Percentiles rank a stretch among this genome's conserved stretches.
These are phyloP conservation scores for Cryphonectria parasitica DNA, from an alignment of 2,329 filamentous ascomycete genomes.

Conservation along the genomic window DNA sequence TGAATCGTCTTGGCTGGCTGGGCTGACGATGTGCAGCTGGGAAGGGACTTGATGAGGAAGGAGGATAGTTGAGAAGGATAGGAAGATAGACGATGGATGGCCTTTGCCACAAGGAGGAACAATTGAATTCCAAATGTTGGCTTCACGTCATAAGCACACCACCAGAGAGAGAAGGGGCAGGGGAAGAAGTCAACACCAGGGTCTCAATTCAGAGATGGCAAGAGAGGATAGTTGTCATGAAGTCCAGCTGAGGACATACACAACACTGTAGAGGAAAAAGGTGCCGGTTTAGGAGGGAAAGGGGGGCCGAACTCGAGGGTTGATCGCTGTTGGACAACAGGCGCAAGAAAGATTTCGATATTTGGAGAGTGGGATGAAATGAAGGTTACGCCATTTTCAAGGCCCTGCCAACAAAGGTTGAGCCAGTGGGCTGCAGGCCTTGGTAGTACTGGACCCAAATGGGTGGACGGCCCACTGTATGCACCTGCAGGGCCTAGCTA, in stretches of 20 bases:
- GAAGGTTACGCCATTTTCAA: constrained; percentile 10
- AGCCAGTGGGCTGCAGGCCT: background rate
- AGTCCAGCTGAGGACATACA: background rate
- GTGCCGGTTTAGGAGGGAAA: constrained; percentile 1
- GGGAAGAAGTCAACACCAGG: background rate
- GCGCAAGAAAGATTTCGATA: background rate
- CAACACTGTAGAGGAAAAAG: background rate
- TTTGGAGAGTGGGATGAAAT: background rate
- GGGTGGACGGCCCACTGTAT: background rate
- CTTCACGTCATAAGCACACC: constrained; percentile 1
- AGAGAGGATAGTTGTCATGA: background rate
- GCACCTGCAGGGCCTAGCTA: background rate
- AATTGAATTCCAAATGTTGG: background rate
- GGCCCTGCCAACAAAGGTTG: background rate
- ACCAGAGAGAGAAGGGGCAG: background rate
- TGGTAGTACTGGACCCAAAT: background rate
- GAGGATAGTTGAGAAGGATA: background rate
- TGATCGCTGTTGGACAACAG: constrained; percentile 12
- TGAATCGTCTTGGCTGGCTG: background rate
- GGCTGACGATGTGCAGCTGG: background rate
- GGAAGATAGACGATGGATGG: background rate
- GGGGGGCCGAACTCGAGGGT: background rate
- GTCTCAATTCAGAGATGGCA: background rate
- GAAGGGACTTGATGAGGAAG: background rate
- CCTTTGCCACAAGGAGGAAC: background rate